Percentiles rank a stretch among this genome's conserved stretches.
phyloP scores from a whole-genome alignment of 768 basidiomycete species.

The Trametes gibbosa region DNA sequence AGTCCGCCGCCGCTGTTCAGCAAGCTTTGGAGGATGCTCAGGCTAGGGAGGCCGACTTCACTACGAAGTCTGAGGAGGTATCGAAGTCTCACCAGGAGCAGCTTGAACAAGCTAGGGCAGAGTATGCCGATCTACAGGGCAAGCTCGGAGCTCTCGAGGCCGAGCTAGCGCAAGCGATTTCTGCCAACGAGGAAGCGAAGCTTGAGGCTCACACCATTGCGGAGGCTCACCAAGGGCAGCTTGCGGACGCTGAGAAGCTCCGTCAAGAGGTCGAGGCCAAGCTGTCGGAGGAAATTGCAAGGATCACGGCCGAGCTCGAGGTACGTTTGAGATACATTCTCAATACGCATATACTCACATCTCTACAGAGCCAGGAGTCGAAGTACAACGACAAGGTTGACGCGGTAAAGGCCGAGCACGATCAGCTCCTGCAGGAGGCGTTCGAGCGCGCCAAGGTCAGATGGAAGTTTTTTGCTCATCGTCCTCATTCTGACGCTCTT shows the following conservation, averaged over 20 bases:
- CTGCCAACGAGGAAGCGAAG: constrained; percentile 48
- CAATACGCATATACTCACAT: not conserved
- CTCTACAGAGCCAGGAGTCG: constrained; percentile 60
- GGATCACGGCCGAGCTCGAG: constrained; percentile 61
- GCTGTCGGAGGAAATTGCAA: constrained; percentile 52
- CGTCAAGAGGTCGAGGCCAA: constrained; percentile 50
- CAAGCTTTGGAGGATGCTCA: constrained; percentile 45
- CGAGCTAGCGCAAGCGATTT: constrained; percentile 44
- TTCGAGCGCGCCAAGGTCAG: constrained; percentile 76
- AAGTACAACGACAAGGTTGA: constrained; percentile 68
- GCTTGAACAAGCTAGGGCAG: constrained; percentile 34
- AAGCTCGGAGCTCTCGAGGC: constrained; percentile 46
- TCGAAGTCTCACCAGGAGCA: constrained; percentile 45
- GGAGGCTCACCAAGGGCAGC: constrained; percentile 44
- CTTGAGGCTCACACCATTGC: constrained; percentile 43
- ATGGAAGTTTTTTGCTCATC: constrained; percentile 1
- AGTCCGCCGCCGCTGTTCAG: constrained; percentile 46
- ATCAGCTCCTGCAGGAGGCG: constrained; percentile 58
- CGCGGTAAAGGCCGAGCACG: constrained; percentile 62
- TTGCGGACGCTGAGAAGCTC: constrained; percentile 52
- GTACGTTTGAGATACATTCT: constrained; percentile 36
- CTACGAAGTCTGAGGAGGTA: constrained; percentile 38
- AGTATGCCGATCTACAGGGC: constrained; percentile 39
- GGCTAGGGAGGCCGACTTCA: constrained; percentile 47
- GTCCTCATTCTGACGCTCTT: constrained; percentile 13